Evolutionary conservation across 371 early-diverging fungal species (phyloP).

Genomic region (Funneliformis caledonium): DNA sequence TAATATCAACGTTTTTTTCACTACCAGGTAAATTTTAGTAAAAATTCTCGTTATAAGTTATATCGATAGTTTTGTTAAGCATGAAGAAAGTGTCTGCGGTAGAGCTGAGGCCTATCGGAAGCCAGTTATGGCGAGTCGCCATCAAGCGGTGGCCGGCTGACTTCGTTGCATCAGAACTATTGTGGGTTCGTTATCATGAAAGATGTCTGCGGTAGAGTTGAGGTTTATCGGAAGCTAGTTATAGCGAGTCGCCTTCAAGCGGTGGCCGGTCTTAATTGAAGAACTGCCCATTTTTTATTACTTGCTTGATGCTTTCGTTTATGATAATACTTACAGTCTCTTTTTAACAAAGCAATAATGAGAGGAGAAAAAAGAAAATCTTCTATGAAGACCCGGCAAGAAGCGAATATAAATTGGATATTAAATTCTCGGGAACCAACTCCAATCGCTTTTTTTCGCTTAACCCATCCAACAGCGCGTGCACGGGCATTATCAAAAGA

Average conservation of each 20-base stretch:
- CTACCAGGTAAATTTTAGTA: background rate
- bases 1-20: no score
- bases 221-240: slow-evolving; percentile 4
- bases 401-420: slow-evolving; percentile 11
- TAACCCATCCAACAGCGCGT: slow-evolving; percentile 37
- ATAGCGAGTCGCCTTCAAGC: slow-evolving; percentile 25
- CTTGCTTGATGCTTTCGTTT: slow-evolving; percentile 24
- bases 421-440: slow-evolving; percentile 37
- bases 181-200: slow-evolving; percentile 2
- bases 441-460: slow-evolving; percentile 33
- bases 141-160: slow-evolving; percentile 41
- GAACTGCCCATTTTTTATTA: slow-evolving; percentile 15
- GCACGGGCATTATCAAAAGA: slow-evolving; percentile 11
- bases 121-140: slow-evolving; percentile 40
- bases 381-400: background rate
- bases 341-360: slow-evolving; percentile 22
- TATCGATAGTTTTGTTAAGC: slow-evolving; percentile 12
- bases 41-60: background rate
- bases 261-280: slow-evolving; percentile 33
- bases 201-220: slow-evolving; percentile 13
- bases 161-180: slow-evolving; percentile 25
- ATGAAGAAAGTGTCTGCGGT: slow-evolving; percentile 25
- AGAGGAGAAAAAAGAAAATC: slow-evolving; percentile 19
- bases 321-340: slow-evolving; percentile 27
- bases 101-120: slow-evolving; percentile 32